phyloP scores from a whole-genome alignment of 2,329 filamentous ascomycete genomes.

The Aspergillus pseudoviridinutans region DNA sequence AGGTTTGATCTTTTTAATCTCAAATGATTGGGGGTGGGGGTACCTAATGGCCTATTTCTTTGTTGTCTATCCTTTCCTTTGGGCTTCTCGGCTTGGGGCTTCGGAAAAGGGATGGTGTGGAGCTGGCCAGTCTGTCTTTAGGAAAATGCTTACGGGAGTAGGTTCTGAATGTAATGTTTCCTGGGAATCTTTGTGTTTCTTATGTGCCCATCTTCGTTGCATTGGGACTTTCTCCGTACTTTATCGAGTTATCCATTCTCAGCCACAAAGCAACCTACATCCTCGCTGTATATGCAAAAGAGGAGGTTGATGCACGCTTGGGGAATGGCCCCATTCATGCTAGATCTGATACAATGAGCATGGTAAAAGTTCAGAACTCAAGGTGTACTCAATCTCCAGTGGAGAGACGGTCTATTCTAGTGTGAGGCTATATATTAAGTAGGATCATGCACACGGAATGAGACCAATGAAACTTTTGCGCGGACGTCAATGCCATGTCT shows the following conservation, averaged over 20 bases:
- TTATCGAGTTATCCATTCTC: neutral
- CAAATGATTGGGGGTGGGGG: conserved; percentile 6
- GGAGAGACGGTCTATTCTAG: neutral
- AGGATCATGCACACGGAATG: neutral
- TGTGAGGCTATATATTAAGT: neutral
- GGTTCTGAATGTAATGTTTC: neutral
- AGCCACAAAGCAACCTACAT: neutral
- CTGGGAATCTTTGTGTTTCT: neutral
- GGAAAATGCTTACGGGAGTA: neutral
- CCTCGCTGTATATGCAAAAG: neutral
- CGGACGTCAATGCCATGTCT: neutral
- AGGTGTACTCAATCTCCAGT: neutral
- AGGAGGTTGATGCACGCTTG: too few relatives aligned
- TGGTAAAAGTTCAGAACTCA: neutral
- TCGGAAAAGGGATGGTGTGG: neutral
- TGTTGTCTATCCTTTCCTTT: neutral
- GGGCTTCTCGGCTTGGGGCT: neutral
- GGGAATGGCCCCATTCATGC: too few relatives aligned
- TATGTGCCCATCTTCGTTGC: neutral
- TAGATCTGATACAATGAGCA: neutral
- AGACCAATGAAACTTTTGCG: neutral
- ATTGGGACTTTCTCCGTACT: neutral
- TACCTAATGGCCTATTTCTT: conserved; percentile 8
- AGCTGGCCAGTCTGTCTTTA: neutral
- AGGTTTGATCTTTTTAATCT: conserved; percentile 10